Evolutionary conservation across 441 rosid species (phyloP).

Genomic region (Macaranga tanarius): DNA sequence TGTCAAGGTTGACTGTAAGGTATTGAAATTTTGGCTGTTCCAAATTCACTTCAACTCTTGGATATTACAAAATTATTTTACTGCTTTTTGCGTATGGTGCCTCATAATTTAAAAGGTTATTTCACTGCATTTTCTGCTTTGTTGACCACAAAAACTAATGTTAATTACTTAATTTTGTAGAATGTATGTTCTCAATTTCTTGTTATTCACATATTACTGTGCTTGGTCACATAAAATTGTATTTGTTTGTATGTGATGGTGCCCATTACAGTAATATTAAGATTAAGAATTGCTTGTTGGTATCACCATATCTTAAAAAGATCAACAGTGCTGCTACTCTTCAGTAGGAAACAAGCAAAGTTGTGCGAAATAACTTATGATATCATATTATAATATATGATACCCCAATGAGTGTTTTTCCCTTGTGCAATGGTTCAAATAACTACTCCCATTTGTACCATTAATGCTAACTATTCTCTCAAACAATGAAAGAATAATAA

Average conservation of each 20-base stretch:
- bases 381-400: not conserved
- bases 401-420: not conserved
- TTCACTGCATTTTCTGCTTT: not conserved
- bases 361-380: not conserved
- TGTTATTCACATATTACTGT: not conserved
- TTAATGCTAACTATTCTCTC: not conserved
- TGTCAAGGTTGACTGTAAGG: conserved; percentile 45
- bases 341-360: not conserved
- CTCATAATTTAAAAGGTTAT: not conserved
- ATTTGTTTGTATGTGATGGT: not conserved
- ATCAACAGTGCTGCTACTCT: conserved; percentile 5
- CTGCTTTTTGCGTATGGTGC: conserved; percentile 7
- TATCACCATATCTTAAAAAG: not conserved
- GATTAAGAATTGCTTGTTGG: not conserved
- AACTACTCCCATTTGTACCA: not conserved
- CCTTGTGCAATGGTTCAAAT: not conserved
- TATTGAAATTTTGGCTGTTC: conserved; percentile 24
- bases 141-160: not conserved
- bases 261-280: not conserved
- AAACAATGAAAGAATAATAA: not conserved
- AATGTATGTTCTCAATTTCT: not conserved
- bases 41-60: not conserved
- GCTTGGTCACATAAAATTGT: not conserved
- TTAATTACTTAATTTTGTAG: not conserved
- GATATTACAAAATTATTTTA: not conserved